Percentiles rank a stretch among this genome's conserved stretches.
phyloP scores from a whole-genome alignment of 2,329 filamentous ascomycete species.

The Alternaria gansuensis region DNA sequence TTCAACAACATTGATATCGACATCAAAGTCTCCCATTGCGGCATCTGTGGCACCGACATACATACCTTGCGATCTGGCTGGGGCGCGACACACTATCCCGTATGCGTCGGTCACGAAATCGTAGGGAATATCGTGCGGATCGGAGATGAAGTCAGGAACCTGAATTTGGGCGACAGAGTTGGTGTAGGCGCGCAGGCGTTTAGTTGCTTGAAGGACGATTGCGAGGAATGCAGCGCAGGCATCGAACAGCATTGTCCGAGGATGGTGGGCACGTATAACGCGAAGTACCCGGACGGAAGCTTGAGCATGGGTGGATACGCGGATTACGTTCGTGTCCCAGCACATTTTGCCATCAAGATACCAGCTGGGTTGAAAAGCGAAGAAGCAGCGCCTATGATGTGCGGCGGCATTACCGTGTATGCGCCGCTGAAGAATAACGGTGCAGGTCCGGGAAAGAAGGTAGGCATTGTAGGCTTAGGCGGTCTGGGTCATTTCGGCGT shows the following conservation, averaged over 20 bases:
- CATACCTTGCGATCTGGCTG: conserved; percentile 55
- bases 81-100: conserved; percentile 56
- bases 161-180: conserved; percentile 69
- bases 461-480: conserved; percentile 77
- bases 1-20: conserved; percentile 48
- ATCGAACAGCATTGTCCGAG: conserved; percentile 56
- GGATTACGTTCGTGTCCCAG: conserved; percentile 63
- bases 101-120: conserved; percentile 56
- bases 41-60: conserved; percentile 52
- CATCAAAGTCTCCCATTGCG: conserved; percentile 48
- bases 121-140: conserved; percentile 52
- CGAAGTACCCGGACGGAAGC: conserved; percentile 64
- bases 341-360: conserved; percentile 68
- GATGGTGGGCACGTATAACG: conserved; percentile 68
- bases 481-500: conserved; percentile 78
- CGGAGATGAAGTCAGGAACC: conserved; percentile 51
- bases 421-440: conserved; percentile 72
- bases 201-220: conserved; percentile 59
- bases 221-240: conserved; percentile 62
- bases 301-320: conserved; percentile 73
- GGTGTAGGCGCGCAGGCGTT: conserved; percentile 63
- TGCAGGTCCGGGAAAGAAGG: conserved; percentile 73
- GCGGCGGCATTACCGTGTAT: conserved; percentile 79
- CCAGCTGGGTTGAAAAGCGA: conserved; percentile 60
- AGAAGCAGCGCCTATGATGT: conserved; percentile 74